Conservation (phyloP, 106 monocot species). For the Chionographis japonica region DNA sequence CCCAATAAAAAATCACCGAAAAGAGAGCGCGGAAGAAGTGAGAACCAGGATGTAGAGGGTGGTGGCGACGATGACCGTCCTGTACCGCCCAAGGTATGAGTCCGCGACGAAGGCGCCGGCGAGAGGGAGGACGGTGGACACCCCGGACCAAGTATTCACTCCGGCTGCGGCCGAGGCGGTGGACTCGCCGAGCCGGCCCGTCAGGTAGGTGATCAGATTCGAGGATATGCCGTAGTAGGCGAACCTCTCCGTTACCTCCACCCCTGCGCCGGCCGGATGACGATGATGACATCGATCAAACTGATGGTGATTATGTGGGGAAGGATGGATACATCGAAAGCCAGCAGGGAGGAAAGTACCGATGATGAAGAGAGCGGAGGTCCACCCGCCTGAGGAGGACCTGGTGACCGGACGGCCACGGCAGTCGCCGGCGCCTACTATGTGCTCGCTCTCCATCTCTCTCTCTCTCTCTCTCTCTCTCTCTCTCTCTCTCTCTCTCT, state of each 20-base stretch:
- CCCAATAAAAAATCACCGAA: background rate
- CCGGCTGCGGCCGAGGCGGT: constrained; percentile 46
- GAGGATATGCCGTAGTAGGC: constrained; percentile 41
- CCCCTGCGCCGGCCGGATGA: constrained; percentile 19
- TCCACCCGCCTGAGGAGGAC: background rate
- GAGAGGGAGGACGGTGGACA: constrained; percentile 42
- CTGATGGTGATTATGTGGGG: too few relatives aligned
- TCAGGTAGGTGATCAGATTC: constrained; percentile 56
- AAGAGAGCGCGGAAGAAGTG: background rate
- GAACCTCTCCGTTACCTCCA: constrained; percentile 48
- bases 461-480: too few relatives aligned
- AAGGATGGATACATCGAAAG: too few relatives aligned
- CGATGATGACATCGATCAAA: background rate
- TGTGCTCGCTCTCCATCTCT: too few relatives aligned
- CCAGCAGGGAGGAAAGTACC: too few relatives aligned
- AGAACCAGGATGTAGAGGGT: constrained; percentile 50
- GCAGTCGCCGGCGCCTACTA: too few relatives aligned
- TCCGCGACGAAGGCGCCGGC: constrained; percentile 52
- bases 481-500: too few relatives aligned
- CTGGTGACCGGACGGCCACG: too few relatives aligned
- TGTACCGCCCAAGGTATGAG: constrained; percentile 55
- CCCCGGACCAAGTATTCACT: constrained; percentile 46
- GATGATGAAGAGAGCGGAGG: background rate
- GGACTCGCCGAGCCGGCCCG: constrained; percentile 36
- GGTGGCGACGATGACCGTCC: constrained; percentile 39